Evolutionary conservation across 345 rosid genomes (phyloP).

Genomic region (Lenwebbia sp.): DNA sequence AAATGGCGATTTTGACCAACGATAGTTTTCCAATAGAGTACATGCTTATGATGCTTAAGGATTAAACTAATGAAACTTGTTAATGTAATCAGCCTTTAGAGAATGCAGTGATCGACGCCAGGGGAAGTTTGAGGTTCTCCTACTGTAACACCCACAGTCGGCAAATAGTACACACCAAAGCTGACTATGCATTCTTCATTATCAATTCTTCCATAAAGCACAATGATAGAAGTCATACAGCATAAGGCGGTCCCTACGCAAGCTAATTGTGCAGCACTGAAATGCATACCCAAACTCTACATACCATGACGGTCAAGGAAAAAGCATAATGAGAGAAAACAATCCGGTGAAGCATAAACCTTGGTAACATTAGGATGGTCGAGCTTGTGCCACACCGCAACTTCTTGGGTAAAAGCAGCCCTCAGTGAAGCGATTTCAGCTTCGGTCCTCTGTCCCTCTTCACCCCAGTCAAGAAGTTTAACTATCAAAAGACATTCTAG

Average conservation of each 20-base stretch:
- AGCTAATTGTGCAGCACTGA: background rate
- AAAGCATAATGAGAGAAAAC: background rate
- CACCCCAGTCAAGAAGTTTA: constrained; percentile 99
- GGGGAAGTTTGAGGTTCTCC: background rate
- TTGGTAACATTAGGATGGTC: constrained; percentile 97
- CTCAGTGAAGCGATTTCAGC: constrained; percentile 76
- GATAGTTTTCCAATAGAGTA: background rate
- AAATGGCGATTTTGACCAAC: background rate
- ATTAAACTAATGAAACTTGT: background rate
- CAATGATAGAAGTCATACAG: background rate
- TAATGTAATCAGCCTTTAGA: background rate
- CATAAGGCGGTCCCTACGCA: background rate
- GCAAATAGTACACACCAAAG: background rate
- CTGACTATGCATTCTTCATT: background rate
- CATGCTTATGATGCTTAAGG: background rate
- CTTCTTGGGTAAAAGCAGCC: constrained; percentile 88
- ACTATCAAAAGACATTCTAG: constrained; percentile 19
- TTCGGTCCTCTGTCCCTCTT: constrained; percentile 93
- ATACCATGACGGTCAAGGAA: background rate
- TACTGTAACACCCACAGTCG: background rate
- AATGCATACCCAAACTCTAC: background rate
- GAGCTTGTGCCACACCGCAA: constrained; percentile 97
- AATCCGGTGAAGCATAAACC: constrained; percentile 20
- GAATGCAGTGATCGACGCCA: background rate
- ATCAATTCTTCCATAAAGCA: background rate